These are phyloP conservation scores for Seminavis robusta DNA, from an alignment of 108 stramenopile species.

Conservation along the genomic window DNA sequence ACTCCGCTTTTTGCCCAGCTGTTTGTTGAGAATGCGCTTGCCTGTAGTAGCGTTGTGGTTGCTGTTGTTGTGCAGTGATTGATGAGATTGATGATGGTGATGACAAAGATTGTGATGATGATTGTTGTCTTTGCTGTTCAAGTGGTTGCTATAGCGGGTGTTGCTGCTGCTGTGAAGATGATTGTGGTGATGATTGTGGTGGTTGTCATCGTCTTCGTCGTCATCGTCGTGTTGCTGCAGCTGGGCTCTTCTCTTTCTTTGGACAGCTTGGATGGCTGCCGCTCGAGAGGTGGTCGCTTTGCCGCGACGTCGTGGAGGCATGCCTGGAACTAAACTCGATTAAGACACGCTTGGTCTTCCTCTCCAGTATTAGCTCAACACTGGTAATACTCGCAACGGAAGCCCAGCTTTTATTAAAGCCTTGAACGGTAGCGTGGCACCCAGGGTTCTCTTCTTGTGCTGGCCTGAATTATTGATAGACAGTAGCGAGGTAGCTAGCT, in stretches of 20 bases:
- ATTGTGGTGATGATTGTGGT: background rate
- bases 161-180: background rate
- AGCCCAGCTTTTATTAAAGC: no score
- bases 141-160: background rate
- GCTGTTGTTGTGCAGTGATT: background rate
- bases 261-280: conserved; percentile 9
- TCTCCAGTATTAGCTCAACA: no score
- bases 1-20: no score
- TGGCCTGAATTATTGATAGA: no score
- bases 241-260: background rate
- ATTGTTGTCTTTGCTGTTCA: conserved; percentile 2
- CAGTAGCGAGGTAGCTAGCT: no score
- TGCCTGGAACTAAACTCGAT: no score
- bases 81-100: background rate
- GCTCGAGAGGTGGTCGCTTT: conserved; percentile 6
- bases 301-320: conserved; percentile 10
- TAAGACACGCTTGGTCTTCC: no score
- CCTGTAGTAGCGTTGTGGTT: conserved; percentile 7
- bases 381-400: no score
- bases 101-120: background rate
- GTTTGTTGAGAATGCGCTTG: no score
- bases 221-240: background rate
- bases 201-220: conserved; percentile 2
- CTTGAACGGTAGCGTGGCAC: no score
- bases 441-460: no score